Conservation (phyloP, 495 filamentous ascomycete genomes). For the Penicillium arizonense region DNA sequence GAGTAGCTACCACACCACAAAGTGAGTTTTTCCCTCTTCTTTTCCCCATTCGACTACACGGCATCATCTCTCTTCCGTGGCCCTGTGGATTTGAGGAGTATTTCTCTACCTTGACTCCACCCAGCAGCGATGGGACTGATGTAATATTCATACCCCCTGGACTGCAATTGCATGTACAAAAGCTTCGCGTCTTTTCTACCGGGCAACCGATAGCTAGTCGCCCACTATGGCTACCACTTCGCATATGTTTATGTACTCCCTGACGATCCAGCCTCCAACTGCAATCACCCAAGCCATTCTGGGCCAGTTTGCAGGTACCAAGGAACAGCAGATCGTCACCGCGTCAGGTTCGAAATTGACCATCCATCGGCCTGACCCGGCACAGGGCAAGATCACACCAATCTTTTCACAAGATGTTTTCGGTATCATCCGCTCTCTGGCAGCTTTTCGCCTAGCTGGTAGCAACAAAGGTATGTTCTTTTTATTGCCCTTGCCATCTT, state of each 20-base stretch:
- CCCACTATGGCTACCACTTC: constrained; percentile 92
- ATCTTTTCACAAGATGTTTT: constrained; percentile 91
- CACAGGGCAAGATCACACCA: constrained; percentile 79
- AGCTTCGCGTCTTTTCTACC: constrained; percentile 16
- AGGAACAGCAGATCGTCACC: constrained; percentile 95
- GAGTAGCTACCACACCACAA: constrained; percentile 4
- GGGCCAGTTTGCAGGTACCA: constrained; percentile 90
- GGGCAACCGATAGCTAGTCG: constrained; percentile 17
- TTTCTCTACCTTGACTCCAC: constrained; percentile 12
- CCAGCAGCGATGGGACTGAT: constrained; percentile 44
- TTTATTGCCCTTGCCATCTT: constrained; percentile 33
- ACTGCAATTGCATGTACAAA: constrained; percentile 33
- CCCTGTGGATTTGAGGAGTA: constrained; percentile 13
- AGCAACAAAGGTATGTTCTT: constrained; percentile 89
- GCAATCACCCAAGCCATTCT: constrained; percentile 86
- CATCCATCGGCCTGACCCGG: constrained; percentile 80
- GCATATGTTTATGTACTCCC: constrained; percentile 95
- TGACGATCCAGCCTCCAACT: constrained; percentile 89
- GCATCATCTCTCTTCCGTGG: background rate
- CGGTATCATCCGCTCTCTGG: constrained; percentile 85
- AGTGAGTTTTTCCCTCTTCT: constrained; percentile 20
- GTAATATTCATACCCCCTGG: constrained; percentile 27
- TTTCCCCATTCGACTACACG: constrained; percentile 3
- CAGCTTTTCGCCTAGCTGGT: constrained; percentile 86
- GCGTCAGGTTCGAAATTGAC: constrained; percentile 88